Base-by-base conservation (phyloP, 2,329 filamentous ascomycete genomes). In the Endothia cerciana region DNA sequence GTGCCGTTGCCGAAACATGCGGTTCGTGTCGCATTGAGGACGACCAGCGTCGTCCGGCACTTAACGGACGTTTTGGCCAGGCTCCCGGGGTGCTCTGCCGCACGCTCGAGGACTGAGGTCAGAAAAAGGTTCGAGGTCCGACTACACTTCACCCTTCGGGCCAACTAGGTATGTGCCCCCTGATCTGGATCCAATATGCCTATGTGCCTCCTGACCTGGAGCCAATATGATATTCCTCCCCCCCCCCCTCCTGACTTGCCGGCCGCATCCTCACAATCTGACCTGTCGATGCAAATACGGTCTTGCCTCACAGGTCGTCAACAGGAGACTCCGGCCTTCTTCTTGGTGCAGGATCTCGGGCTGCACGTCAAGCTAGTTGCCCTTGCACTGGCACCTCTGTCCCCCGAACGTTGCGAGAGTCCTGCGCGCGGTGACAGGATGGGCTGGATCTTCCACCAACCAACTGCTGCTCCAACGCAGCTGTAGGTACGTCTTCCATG, bases 361-460 rank as follows among this genome's bases (percentile, higher is more conserved):
- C 51, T 33, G 30, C 30, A 55, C 51, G 51, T 55, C 30, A 55
- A n/a, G 30, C 51, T 55, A 36, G 28, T 36, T 36, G 51, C 51
- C 30, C 28, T 36, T 55, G 51, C 51, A 36, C 19, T 22, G 30
- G 28, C 28, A n/a, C 30, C 17, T 36, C 30, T 17, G 7, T 15
- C 51, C 17, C 19, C 51, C n/a, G 19, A 36, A 15, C 8, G 28
- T 30, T 55, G 28, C 15, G 49, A 33, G 25, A 17, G 28, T 15
- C n/a, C 30, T 55, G 17, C 51, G 30, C 19, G 17, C 10, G 19
- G 28, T 55, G 51, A 36, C 38, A n/a, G 25, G 57, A 28, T 33
- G 38, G 40, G 57, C 57, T n/a, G 40, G 25, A 59, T 59, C 57
- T 59, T 59, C 57, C 57, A 59, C 57, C 57, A 45, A 45, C 38